Conservation (phyloP, 345 rosid genomes). For the Streptanthus diversifolius region DNA sequence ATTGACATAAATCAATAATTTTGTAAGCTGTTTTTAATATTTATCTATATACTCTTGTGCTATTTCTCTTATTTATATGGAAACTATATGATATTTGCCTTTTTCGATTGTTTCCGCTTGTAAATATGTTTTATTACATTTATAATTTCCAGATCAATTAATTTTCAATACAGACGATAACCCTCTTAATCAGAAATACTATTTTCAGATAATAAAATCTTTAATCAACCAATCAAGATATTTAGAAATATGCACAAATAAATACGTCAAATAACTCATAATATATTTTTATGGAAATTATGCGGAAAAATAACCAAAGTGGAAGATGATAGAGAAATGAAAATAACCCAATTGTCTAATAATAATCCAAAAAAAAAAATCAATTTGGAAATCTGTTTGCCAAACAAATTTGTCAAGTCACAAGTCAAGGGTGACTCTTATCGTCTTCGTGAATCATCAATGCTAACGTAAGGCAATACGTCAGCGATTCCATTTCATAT, state of each 20-base stretch:
- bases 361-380: background rate
- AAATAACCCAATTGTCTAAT: background rate
- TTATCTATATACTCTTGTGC: background rate
- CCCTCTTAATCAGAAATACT: no score
- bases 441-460: slow-evolving; percentile 12
- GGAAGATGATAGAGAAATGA: background rate
- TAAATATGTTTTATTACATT: background rate
- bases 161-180: no score
- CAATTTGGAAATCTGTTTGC: background rate
- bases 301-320: background rate
- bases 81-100: background rate
- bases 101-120: background rate
- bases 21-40: background rate
- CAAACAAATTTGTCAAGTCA: background rate
- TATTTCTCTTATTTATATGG: background rate
- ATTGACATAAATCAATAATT: slow-evolving; percentile 1
- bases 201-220: no score
- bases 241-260: no score
- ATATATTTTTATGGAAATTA: no score
- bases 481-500: background rate
- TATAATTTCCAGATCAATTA: no score
- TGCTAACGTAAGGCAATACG: slow-evolving; percentile 4
- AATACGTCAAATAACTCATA: no score
- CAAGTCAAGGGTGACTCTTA: background rate
- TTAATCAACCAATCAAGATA: no score